Conservation (phyloP, 2,329 filamentous ascomycete genomes). For the Coniochaeta sp. region DNA sequence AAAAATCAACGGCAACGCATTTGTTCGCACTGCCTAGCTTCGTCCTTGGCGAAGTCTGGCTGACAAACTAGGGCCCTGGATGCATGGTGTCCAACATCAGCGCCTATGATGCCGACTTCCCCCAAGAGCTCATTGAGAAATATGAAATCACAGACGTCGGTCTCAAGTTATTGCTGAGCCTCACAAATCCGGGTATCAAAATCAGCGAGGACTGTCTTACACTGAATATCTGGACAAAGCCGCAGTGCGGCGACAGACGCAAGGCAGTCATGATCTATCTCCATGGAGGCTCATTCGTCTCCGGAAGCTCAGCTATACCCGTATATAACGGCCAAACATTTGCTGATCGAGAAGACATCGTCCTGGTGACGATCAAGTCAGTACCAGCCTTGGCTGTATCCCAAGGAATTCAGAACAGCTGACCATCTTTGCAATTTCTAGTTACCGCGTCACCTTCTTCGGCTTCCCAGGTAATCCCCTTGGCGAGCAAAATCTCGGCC, state of each 20-base stretch:
- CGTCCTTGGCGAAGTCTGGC: background rate
- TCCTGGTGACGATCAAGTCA: conserved; percentile 37
- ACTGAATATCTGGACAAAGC: conserved; percentile 30
- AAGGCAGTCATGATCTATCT: conserved; percentile 30
- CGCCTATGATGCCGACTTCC: conserved; percentile 13
- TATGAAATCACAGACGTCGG: conserved; percentile 19
- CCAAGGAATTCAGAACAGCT: too few species aligned
- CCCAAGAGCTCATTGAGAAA: conserved; percentile 14
- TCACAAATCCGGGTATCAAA: conserved; percentile 14
- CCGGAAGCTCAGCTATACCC: conserved; percentile 23
- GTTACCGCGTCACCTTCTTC: conserved; percentile 34
- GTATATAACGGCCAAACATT: conserved; percentile 35
- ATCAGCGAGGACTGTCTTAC: conserved; percentile 28
- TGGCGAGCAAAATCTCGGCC: conserved; percentile 31
- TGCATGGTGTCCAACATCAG: conserved; percentile 6
- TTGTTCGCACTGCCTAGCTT: background rate
- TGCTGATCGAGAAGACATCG: conserved; percentile 31
- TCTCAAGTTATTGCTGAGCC: conserved; percentile 15
- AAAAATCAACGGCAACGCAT: conserved; percentile 10
- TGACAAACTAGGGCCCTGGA: conserved; percentile 2
- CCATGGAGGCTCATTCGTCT: conserved; percentile 24
- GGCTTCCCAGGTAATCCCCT: conserved; percentile 28
- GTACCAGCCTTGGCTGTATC: too few species aligned
- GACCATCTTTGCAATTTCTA: too few species aligned
- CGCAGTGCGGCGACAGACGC: conserved; percentile 12